Conservation (phyloP, 2,329 filamentous ascomycete genomes). For the Diplodia corticola region DNA sequence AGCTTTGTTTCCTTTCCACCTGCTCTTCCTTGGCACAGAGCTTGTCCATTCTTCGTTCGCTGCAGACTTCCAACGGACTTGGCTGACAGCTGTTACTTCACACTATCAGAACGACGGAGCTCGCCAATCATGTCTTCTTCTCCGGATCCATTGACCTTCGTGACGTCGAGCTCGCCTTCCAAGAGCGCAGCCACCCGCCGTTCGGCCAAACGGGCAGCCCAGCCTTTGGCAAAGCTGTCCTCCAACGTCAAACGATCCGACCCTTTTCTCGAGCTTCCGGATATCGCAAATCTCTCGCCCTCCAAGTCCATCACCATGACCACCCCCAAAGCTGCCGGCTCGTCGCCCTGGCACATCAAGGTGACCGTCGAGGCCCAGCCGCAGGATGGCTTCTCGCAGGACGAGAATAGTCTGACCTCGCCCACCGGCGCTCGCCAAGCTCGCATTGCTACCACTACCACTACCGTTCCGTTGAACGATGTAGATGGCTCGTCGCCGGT, state of each 20-base stretch:
- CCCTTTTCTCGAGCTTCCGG: slow-evolving; percentile 12
- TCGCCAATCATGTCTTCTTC: slow-evolving; percentile 30
- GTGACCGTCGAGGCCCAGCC: slow-evolving; percentile 53
- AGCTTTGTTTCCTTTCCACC: neutral
- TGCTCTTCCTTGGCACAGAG: neutral
- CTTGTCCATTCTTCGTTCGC: neutral
- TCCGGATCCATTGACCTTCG: slow-evolving; percentile 38
- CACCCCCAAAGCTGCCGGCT: slow-evolving; percentile 40
- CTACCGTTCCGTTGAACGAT: slow-evolving; percentile 45
- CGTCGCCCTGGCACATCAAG: slow-evolving; percentile 52
- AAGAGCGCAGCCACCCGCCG: slow-evolving; percentile 5
- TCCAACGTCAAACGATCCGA: slow-evolving; percentile 13
- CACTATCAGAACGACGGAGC: neutral
- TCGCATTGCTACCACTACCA: slow-evolving; percentile 36
- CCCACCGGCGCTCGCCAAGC: slow-evolving; percentile 33
- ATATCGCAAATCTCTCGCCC: slow-evolving; percentile 33
- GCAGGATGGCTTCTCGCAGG: slow-evolving; percentile 31
- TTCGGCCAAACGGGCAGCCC: neutral
- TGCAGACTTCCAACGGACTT: neutral
- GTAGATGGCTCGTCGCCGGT: slow-evolving; percentile 38
- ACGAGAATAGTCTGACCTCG: slow-evolving; percentile 33
- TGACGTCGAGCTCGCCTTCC: slow-evolving; percentile 3
- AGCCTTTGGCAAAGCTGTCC: slow-evolving; percentile 11
- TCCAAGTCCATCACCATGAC: slow-evolving; percentile 49
- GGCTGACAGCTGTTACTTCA: neutral